Evolutionary conservation across 202 grass and related monocot genomes (phyloP), one percentile per base, ranked within the genome.

Genomic region (Digitaria exilis): DNA sequence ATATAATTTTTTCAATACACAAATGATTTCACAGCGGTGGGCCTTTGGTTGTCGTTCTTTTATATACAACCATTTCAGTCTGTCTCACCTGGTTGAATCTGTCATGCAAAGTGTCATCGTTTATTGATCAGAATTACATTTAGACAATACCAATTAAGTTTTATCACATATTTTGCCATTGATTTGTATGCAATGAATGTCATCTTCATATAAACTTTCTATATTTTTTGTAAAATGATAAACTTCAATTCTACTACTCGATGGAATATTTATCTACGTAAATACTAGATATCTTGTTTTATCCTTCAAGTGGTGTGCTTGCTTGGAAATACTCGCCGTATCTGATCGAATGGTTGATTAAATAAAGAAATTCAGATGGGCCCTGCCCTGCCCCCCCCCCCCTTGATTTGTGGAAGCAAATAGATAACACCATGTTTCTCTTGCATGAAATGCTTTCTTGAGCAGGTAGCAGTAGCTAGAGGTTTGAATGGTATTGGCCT

Each of bases 401-500:
- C 8, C 3, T 24, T 56, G 52, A 56, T 56, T 24, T 9, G 8
- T 56, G 2, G 2, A 22, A 55, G 22, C 9, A 56, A 54, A 56
- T 2, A 30, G 10, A n/a, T 24, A 18, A 44, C 4, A 26, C 29
- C 15, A 37, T 13, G 3, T 54, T 50, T 26, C 22, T 14, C 12
- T 59, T 79, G n/a, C 15, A 19, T 67, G 60, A 76, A 80, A 25
- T n/a, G 14, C 11, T 49, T 57, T 24, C 35, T 54, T 75, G 24
- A 42, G 49, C 84, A 97, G 94, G 90, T 91, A 63, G 90, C 95
- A 54, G 79, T 90, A 31, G 86, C 95, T 11, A 89, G 95, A 84
- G 92, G 76, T 41, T 69, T 97, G 82, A 97, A 97, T 18, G 95
- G 95, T 19, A 58, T 97, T 25, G 95, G 95, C 3, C 84, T 95